Evolutionary conservation across 108 stramenopile species (phyloP).

Genomic region (Fragilaria crotonensis): DNA sequence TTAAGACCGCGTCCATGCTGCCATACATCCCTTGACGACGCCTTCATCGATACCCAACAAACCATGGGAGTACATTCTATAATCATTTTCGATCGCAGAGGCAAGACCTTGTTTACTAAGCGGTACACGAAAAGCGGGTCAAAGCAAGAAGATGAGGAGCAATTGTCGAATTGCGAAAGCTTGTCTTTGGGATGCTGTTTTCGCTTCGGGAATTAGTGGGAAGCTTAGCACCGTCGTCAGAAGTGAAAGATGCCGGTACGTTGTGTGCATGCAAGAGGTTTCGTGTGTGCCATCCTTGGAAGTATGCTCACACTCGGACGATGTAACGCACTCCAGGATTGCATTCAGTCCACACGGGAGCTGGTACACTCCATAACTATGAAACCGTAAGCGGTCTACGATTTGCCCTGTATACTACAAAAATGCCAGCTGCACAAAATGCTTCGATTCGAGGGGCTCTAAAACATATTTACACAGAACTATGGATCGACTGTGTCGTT

Average conservation of each 20-base stretch:
- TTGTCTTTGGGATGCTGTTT: conserved; percentile 88
- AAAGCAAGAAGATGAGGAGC: conserved; percentile 52
- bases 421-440: conserved; percentile 18
- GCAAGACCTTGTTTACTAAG: conserved; percentile 84
- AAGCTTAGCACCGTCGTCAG: conserved; percentile 57
- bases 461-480: conserved; percentile 76
- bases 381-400: conserved; percentile 76
- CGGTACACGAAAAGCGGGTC: conserved; percentile 36
- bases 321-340: conserved; percentile 20
- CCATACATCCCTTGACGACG: too few relatives aligned
- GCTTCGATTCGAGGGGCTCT: conserved; percentile 54
- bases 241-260: conserved; percentile 10
- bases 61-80: conserved; percentile 88
- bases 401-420: conserved; percentile 74
- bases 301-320: too few relatives aligned
- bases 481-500: conserved; percentile 80
- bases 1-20: too few relatives aligned
- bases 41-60: too few relatives aligned
- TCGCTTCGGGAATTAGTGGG: conserved; percentile 71
- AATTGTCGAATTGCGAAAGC: conserved; percentile 77
- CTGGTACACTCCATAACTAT: conserved; percentile 68
- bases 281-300: neutral
- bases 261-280: neutral
- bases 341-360: conserved; percentile 75
- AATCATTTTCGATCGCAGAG: conserved; percentile 82